phyloP scores from a whole-genome alignment of 2,329 filamentous ascomycete genomes.

The Ustulina deusta region DNA sequence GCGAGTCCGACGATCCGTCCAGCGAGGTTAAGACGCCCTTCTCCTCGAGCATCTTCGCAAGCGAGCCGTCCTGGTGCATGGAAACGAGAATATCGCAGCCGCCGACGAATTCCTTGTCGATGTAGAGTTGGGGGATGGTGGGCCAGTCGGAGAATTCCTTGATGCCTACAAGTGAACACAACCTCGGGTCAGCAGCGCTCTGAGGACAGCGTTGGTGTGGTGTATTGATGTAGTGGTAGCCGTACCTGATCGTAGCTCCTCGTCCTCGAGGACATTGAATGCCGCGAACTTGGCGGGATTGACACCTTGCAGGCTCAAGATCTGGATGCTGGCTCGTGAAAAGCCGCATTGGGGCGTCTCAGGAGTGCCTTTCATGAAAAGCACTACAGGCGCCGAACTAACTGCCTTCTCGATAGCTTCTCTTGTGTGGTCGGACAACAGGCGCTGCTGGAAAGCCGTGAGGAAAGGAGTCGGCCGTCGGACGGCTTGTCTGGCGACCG shows the following conservation, averaged over 20 bases:
- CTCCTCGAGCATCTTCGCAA: constrained; percentile 91
- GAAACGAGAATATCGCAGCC: constrained; percentile 97
- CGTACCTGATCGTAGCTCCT: constrained; percentile 83
- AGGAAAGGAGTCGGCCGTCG: constrained; percentile 49
- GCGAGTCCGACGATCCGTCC: constrained; percentile 54
- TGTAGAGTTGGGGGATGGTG: constrained; percentile 95
- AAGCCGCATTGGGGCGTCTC: constrained; percentile 97
- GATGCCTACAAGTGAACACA: constrained; percentile 72
- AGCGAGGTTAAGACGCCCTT: constrained; percentile 84
- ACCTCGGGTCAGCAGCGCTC: constrained; percentile 21
- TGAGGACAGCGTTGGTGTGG: background rate
- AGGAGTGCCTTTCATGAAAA: constrained; percentile 99
- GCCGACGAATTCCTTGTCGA: constrained; percentile 95
- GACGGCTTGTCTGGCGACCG: constrained; percentile 43
- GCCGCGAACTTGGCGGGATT: constrained; percentile 97
- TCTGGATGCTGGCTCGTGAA: constrained; percentile 93
- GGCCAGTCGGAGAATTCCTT: constrained; percentile 99
- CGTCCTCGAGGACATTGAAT: constrained; percentile 95
- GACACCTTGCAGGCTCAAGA: constrained; percentile 93
- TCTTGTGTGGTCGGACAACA: constrained; percentile 83
- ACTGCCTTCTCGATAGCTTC: constrained; percentile 92
- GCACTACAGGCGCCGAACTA: constrained; percentile 86
- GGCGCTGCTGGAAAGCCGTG: constrained; percentile 64
- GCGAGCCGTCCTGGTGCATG: constrained; percentile 96
- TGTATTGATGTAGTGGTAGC: constrained; percentile 23